Base-by-base conservation (phyloP, 306 rosid genomes). In the Arachis hypogaea region DNA sequence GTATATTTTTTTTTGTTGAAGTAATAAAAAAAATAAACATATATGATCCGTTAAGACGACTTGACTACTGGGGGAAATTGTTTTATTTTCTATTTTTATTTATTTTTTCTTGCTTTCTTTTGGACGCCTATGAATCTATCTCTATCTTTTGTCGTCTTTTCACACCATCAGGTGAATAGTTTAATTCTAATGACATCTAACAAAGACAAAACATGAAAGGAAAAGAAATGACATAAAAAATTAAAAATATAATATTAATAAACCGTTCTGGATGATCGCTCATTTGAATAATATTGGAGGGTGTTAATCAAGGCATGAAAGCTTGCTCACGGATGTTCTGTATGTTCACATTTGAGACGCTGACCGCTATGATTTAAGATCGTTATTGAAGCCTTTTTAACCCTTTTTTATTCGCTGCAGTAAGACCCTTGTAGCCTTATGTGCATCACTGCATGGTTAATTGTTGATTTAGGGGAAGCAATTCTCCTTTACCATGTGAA, bases 281-380 rank as follows among this genome's bases (percentile, higher is more conserved):
- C 29, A 7, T 30, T 42, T 75, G 59, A 66, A 75, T 44, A 66
- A 57, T 44, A 50, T 9, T 10, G 61, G 44, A 8, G 40, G 68
- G 22, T 16, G 49, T 7, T 36, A 47, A 30, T n/a, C 6, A 29
- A 0, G 4, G 38, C 38, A 33, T 2, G 3, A 33, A 33, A 33
- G 12, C 68, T 59, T 59, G 50, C 69, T 49, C 69, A 72, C 68
- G 59, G 49, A 59, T 58, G 76, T 33, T 72, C 66, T n/a, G 29
- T 72, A 57, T n/a, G 29, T 64, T 71, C 66, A 43, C 66, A 7
- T 43, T 57, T 12, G 14, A 36, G 16, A 51, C 36, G 7, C n/a
- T 4, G 36, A 68, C 51, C 55, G 55, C 16, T 49, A 12, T 11
- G 10, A 1, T 5, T 11, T 11, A 49, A 11, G 14, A 11, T 3